These are phyloP conservation scores for Boletellus deceptivus DNA, from an alignment of 1,284 basidiomycete genomes.

Conservation along the genomic window DNA sequence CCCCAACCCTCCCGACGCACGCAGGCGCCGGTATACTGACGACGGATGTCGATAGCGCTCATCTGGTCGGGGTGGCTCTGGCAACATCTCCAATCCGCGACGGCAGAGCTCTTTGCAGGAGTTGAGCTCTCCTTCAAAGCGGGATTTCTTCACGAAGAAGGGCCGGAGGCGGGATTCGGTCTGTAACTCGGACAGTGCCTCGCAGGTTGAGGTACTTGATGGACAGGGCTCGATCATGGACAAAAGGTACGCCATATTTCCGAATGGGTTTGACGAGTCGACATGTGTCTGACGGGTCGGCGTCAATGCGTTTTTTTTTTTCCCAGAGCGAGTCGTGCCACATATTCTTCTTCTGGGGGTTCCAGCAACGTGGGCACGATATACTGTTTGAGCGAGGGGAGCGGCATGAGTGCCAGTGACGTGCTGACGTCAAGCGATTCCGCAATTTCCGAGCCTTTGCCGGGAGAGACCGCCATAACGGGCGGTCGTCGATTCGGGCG, in stretches of 20 bases:
- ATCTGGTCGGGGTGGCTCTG: conserved; percentile 35
- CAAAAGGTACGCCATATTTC: conserved; percentile 35
- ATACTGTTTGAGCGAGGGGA: conserved; percentile 1
- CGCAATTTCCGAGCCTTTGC: background rate
- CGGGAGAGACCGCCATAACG: background rate
- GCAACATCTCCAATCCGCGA: conserved; percentile 28
- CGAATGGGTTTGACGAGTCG: background rate
- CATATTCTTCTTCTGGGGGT: conserved; percentile 14
- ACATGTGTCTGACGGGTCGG: too few relatives aligned
- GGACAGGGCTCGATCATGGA: conserved; percentile 32
- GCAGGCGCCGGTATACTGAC: background rate
- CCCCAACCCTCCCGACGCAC: too few relatives aligned
- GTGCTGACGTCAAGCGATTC: conserved; percentile 3
- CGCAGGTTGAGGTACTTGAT: conserved; percentile 37
- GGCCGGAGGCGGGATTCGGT: conserved; percentile 62
- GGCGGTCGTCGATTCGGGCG: background rate
- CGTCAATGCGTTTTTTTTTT: too few relatives aligned
- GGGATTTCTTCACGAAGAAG: conserved; percentile 51
- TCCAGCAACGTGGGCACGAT: conserved; percentile 3
- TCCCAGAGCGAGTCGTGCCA: conserved; percentile 12
- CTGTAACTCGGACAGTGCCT: conserved; percentile 18
- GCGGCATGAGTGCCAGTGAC: background rate
- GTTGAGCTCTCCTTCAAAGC: conserved; percentile 13
- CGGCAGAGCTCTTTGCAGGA: conserved; percentile 32
- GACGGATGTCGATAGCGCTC: conserved; percentile 43